phyloP scores from a whole-genome alignment of 352 stramenopile species.

The Elongisporangium prolatum region DNA sequence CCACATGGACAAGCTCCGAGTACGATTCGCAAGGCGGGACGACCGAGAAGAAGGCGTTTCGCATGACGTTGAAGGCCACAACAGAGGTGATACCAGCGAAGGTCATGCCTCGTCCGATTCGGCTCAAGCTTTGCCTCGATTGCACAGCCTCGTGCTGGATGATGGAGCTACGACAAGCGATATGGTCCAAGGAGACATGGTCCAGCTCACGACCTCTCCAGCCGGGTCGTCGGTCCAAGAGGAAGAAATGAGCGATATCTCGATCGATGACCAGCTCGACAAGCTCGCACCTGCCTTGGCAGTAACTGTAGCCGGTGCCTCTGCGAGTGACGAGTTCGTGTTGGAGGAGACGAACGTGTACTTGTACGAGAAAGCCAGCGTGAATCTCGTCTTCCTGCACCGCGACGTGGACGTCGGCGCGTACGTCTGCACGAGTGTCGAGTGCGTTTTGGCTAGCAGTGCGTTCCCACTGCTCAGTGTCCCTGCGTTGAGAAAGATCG shows the following conservation, averaged over 20 bases:
- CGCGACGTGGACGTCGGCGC: conserved; percentile 32
- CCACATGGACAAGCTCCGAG: conserved; percentile 45
- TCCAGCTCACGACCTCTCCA: neutral
- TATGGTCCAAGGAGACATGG: neutral
- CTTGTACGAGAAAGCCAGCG: conserved; percentile 48
- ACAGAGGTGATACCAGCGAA: neutral
- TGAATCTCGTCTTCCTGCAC: conserved; percentile 47
- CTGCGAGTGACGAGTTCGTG: conserved; percentile 11
- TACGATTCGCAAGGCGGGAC: conserved; percentile 26
- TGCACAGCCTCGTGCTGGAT: conserved; percentile 17
- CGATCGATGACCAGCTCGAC: neutral
- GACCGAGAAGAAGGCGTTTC: neutral
- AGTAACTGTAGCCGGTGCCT: neutral
- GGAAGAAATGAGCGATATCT: neutral
- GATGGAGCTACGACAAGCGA: neutral
- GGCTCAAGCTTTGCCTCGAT: conserved; percentile 2
- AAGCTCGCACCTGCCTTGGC: neutral
- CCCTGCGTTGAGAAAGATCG: conserved; percentile 18
- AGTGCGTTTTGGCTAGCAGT: conserved; percentile 51
- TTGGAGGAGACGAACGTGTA: conserved; percentile 55
- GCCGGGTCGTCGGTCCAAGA: neutral
- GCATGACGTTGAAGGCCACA: neutral
- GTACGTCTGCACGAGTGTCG: conserved; percentile 50
- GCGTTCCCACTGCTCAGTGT: conserved; percentile 40
- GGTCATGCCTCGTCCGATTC: neutral